Evolutionary conservation across 2,329 filamentous ascomycete genomes (phyloP).

Genomic region (Apiospora arundinis): DNA sequence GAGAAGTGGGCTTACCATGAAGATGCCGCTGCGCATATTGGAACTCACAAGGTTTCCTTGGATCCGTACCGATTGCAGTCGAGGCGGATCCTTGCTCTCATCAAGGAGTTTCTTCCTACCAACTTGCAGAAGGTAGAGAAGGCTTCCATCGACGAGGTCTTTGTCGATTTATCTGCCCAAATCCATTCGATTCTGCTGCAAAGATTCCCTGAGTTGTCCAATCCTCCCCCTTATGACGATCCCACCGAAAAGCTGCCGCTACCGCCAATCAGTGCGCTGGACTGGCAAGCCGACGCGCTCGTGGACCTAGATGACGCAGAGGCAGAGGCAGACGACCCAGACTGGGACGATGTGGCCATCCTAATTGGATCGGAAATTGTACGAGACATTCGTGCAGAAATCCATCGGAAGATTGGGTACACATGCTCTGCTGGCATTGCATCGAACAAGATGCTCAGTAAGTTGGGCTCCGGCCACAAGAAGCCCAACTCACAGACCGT

Average conservation of each 20-base stretch:
- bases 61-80: slow-evolving; percentile 91
- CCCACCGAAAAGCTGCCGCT: slow-evolving; percentile 73
- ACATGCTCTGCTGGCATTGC: slow-evolving; percentile 92
- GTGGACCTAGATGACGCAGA: slow-evolving; percentile 77
- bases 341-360: slow-evolving; percentile 95
- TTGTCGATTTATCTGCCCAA: slow-evolving; percentile 87
- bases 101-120: slow-evolving; percentile 75
- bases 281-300: slow-evolving; percentile 85
- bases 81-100: slow-evolving; percentile 77
- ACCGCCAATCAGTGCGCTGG: slow-evolving; percentile 71
- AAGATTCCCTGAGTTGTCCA: slow-evolving; percentile 75
- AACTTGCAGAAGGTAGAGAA: slow-evolving; percentile 82
- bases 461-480: slow-evolving; percentile 87
- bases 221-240: slow-evolving; percentile 76
- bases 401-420: slow-evolving; percentile 77
- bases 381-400: slow-evolving; percentile 70
- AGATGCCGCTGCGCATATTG: slow-evolving; percentile 79
- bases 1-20: slow-evolving; percentile 90
- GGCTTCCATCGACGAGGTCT: slow-evolving; percentile 94
- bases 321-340: slow-evolving; percentile 79
- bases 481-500: slow-evolving; percentile 96
- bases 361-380: slow-evolving; percentile 90
- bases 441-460: slow-evolving; percentile 93
- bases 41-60: slow-evolving; percentile 89
- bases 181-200: slow-evolving; percentile 77